Evolutionary conservation across 2,329 filamentous ascomycete genomes (phyloP).

Genomic region (Grosmannia serpens): DNA sequence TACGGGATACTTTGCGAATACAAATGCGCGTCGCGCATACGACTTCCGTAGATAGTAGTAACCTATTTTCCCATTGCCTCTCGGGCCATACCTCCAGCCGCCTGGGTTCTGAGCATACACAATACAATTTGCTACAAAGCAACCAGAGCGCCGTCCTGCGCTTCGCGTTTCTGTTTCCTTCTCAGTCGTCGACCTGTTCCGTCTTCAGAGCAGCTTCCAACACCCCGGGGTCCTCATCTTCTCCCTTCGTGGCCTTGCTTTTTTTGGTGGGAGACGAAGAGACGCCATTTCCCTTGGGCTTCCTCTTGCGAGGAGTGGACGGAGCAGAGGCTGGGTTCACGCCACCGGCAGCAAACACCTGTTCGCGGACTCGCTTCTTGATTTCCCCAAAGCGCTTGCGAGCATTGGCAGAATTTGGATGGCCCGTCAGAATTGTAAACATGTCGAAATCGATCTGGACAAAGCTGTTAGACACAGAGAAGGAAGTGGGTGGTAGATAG

Average conservation of each 20-base stretch:
- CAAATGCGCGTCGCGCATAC: background rate
- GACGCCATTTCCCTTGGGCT: background rate
- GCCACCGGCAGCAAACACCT: background rate
- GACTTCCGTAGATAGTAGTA: background rate
- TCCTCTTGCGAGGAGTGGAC: background rate
- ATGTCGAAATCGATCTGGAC: constrained; percentile 11
- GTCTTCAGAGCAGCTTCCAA: background rate
- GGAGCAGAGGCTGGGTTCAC: background rate
- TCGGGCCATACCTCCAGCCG: background rate
- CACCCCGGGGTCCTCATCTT: background rate
- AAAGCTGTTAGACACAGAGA: background rate
- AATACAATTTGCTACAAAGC: background rate
- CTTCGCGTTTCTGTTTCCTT: background rate
- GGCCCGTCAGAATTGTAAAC: constrained; percentile 9
- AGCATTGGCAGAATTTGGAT: constrained; percentile 9
- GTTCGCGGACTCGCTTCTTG: constrained; percentile 29
- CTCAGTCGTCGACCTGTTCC: background rate
- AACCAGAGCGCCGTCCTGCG: background rate
- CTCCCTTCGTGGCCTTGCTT: background rate
- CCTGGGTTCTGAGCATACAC: background rate
- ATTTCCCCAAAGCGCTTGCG: constrained; percentile 50
- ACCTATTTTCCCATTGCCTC: background rate
- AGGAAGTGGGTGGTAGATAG: no score
- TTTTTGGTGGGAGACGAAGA: background rate
- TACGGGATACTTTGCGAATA: no score